Evolutionary conservation across 208 protist genomes (phyloP).

Genomic region (Crithidia mellificae): DNA sequence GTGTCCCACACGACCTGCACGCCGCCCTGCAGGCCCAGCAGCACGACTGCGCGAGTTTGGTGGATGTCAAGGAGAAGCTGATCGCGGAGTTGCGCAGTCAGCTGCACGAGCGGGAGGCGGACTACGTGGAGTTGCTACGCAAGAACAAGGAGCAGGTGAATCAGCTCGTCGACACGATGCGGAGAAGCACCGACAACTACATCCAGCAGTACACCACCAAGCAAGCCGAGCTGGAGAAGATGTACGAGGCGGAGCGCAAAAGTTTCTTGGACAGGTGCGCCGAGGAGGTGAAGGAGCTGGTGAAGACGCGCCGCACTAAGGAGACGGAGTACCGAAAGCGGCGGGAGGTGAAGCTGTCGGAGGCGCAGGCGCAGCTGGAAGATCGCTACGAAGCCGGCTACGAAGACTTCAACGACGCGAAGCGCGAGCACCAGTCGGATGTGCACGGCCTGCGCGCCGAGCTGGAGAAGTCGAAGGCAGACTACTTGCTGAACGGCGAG

Average conservation of each 20-base stretch:
- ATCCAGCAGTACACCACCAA: slow-evolving; percentile 75
- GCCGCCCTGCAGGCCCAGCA: slow-evolving; percentile 76
- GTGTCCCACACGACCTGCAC: slow-evolving; percentile 86
- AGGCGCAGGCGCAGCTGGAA: slow-evolving; percentile 81
- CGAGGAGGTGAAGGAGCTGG: slow-evolving; percentile 84
- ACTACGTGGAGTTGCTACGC: slow-evolving; percentile 90
- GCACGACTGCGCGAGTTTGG: slow-evolving; percentile 72
- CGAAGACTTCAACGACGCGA: slow-evolving; percentile 84
- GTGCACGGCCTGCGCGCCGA: slow-evolving; percentile 93
- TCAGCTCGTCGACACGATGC: slow-evolving; percentile 85
- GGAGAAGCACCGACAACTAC: slow-evolving; percentile 77
- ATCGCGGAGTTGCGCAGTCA: slow-evolving; percentile 79
- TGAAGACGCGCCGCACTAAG: slow-evolving; percentile 88
- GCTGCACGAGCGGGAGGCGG: slow-evolving; percentile 88
- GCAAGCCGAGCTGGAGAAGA: slow-evolving; percentile 85
- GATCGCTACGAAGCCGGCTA: slow-evolving; percentile 78
- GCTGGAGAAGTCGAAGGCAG: slow-evolving; percentile 93
- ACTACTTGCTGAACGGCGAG: slow-evolving; percentile 96
- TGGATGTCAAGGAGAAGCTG: slow-evolving; percentile 87
- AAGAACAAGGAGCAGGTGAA: slow-evolving; percentile 84
- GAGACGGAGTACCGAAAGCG: slow-evolving; percentile 89
- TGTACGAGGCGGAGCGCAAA: slow-evolving; percentile 84
- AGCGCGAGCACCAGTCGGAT: slow-evolving; percentile 78
- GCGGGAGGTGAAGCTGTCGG: slow-evolving; percentile 74
- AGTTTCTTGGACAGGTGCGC: slow-evolving; percentile 73